A percentile compares a stretch with the other conserved stretches of the same genome.
Evolutionary conservation across 75 land plant species (phyloP).

Genomic region (Cupressus sempervirens): DNA sequence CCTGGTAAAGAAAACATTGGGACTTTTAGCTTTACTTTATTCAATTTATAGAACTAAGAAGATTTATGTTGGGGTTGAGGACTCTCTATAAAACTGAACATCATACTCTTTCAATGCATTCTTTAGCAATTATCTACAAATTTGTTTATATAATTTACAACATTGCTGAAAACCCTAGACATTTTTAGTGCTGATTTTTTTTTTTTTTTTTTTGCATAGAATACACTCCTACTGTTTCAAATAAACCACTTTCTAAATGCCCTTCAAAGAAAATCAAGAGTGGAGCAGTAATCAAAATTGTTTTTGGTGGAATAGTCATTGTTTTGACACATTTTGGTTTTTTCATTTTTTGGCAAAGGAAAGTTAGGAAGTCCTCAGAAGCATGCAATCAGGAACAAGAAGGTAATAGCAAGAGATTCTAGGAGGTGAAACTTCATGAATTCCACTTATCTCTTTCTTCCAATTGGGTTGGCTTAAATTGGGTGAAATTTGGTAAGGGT

Average conservation of each 20-base stretch:
- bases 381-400: conserved; percentile 16
- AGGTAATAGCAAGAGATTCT: conserved; percentile 15
- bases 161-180: background rate
- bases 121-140: background rate
- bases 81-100: too few relatives aligned
- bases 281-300: conserved; percentile 18
- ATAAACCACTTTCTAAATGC: conserved; percentile 16
- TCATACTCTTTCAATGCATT: background rate
- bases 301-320: conserved; percentile 25
- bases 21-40: background rate
- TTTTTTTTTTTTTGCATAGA: conserved; percentile 24
- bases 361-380: background rate
- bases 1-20: background rate
- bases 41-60: background rate
- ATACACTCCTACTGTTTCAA: conserved; percentile 34
- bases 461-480: background rate
- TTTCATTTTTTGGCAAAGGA: conserved; percentile 12
- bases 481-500: background rate
- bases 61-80: background rate
- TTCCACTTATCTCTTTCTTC: background rate
- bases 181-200: background rate
- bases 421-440: background rate
- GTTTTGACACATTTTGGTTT: conserved; percentile 6
- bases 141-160: background rate
- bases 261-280: conserved; percentile 14